A percentile compares a stretch with the other conserved stretches of the same genome.
Evolutionary conservation across 768 basidiomycete genomes (phyloP).

Genomic region (Holtermanniella nyarrowii): DNA sequence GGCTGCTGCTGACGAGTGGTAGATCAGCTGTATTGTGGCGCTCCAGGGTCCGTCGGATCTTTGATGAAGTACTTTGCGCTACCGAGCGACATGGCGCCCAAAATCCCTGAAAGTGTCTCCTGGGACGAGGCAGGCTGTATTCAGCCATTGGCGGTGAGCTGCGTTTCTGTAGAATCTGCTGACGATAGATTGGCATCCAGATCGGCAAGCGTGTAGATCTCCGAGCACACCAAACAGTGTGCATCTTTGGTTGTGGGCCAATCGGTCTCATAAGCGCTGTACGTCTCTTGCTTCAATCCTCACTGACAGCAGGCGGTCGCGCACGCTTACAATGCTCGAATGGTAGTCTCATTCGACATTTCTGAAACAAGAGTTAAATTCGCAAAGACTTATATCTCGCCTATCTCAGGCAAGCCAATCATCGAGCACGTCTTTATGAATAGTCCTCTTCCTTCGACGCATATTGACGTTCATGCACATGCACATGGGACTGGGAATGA

Average conservation of each 20-base stretch:
- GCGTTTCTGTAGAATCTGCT: background rate
- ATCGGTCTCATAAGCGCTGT: constrained; percentile 32
- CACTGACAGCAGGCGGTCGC: constrained; percentile 18
- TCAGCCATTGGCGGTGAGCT: constrained; percentile 32
- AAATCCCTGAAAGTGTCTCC: constrained; percentile 26
- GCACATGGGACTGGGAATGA: background rate
- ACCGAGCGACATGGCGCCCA: constrained; percentile 33
- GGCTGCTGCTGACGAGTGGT: background rate
- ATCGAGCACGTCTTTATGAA: constrained; percentile 34
- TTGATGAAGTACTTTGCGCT: constrained; percentile 27
- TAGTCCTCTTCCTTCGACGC: constrained; percentile 13
- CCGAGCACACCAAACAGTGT: constrained; percentile 24
- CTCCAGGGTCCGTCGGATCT: constrained; percentile 33
- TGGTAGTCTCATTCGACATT: constrained; percentile 33
- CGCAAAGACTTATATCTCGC: constrained; percentile 33
- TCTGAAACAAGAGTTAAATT: constrained; percentile 28
- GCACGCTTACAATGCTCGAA: constrained; percentile 31
- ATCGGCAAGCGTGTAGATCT: constrained; percentile 32
- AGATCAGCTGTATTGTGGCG: constrained; percentile 32
- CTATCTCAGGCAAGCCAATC: constrained; percentile 33
- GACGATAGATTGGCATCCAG: constrained; percentile 27
- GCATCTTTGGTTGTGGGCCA: constrained; percentile 35
- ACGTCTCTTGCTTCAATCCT: background rate
- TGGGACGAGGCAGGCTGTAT: constrained; percentile 34
- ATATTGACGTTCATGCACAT: constrained; percentile 4